Base-by-base conservation (phyloP, 768 basidiomycete genomes). In the Punctularia strigosozonata region DNA sequence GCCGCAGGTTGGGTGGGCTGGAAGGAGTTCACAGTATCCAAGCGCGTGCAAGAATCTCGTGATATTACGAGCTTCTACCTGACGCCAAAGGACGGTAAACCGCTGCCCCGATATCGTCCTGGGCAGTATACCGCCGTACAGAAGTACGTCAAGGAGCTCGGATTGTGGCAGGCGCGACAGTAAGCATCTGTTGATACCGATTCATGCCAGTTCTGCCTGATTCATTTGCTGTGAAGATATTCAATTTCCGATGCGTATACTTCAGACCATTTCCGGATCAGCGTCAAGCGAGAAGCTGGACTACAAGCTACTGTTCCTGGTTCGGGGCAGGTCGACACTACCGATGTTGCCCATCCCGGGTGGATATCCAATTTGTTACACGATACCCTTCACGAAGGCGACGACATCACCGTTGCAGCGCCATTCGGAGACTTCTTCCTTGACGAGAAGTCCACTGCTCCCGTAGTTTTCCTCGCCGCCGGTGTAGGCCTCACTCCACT, bases 401-500 rank as follows among this genome's bases (percentile, higher is more conserved):
- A 46, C 44, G 15, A 36, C 15, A 30, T 52, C 39, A 42, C 46
- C 31, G 43, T 50, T 40, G 41, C 49, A 12, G 36, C 38, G 36
- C 51, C 51, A 2, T 52, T 42, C 41, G 51, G 51, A 43, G 49
- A 52, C 42, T 52, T 52, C 45, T 50, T 48, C 49, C 48, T 52
- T 33, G 51, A 48, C 38, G 38, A 37, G 30, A 30, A 30, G 10
- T 38, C 45, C 25, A 7, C 35, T 24, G 28, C 51, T 22, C 49
- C 51, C 44, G 44, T 49, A 36, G 51, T 52, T 24, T 47, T 52
- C 36, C 19, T 52, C 47, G 48, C 49, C 18, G 51, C 51, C 3
- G 51, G 51, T 28, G 51, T 52, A 31, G 51, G 51, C 40, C 34
- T 47, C 30, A 52, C 51, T n/a, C 49, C 49, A 18, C 42, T 48